phyloP scores from a whole-genome alignment of 1,139 yeast genomes.

The Magnusiomyces tetraspermus region DNA sequence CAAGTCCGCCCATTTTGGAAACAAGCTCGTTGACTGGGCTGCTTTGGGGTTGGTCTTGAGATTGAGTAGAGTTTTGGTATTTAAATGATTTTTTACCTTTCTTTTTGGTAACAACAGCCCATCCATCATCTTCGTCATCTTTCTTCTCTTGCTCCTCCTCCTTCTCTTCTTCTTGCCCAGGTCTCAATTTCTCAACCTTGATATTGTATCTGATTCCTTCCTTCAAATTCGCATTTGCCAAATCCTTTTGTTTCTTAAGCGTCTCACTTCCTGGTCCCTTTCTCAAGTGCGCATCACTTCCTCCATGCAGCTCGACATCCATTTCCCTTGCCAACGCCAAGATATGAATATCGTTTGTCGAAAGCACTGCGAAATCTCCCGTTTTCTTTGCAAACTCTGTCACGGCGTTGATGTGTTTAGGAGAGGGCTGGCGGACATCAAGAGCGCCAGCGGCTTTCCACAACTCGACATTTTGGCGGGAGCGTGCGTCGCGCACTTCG shows the following conservation, averaged over 20 bases:
- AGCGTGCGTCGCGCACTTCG: slow-evolving; percentile 80
- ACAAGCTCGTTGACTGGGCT: neutral
- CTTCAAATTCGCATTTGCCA: slow-evolving; percentile 8
- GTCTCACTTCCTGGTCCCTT: slow-evolving; percentile 26
- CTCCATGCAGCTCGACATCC: slow-evolving; percentile 60
- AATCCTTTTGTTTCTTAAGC: neutral
- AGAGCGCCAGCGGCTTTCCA: slow-evolving; percentile 52
- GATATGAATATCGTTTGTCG: slow-evolving; percentile 84
- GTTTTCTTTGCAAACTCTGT: slow-evolving; percentile 72
- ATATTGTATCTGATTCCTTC: slow-evolving; percentile 12
- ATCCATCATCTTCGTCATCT: slow-evolving; percentile 30
- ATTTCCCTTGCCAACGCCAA: slow-evolving; percentile 86
- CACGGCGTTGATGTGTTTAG: slow-evolving; percentile 54
- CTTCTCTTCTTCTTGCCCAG: slow-evolving; percentile 9
- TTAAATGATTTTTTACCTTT: slow-evolving; percentile 16
- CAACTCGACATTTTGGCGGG: slow-evolving; percentile 61
- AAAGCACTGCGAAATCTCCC: slow-evolving; percentile 83
- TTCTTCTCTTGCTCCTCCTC: slow-evolving; percentile 16
- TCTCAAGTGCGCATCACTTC: slow-evolving; percentile 40
- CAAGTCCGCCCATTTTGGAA: slow-evolving; percentile 9
- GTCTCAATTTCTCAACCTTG: slow-evolving; percentile 6
- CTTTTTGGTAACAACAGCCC: slow-evolving; percentile 24
- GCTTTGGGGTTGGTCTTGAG: neutral
- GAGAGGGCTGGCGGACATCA: slow-evolving; percentile 60
- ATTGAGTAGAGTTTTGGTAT: slow-evolving; percentile 8